Conservation (phyloP, 2,329 filamentous ascomycete genomes). For the Colletotrichum sp. region DNA sequence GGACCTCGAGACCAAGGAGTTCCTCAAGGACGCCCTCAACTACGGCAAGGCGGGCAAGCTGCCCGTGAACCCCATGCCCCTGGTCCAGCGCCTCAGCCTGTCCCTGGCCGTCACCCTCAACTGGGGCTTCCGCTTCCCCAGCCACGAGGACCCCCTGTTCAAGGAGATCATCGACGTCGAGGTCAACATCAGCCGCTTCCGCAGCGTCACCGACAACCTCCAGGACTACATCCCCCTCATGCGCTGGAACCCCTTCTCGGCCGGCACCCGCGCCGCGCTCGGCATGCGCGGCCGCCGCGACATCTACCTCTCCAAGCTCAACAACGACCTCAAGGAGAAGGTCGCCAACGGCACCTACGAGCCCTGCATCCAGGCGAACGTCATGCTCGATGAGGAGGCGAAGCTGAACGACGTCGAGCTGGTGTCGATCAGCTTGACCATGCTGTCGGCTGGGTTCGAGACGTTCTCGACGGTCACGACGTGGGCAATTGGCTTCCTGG, state of each 20-base stretch:
- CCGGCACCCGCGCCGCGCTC: neutral
- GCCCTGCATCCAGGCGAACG: constrained; percentile 70
- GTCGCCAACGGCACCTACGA: constrained; percentile 61
- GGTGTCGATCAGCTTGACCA: constrained; percentile 70
- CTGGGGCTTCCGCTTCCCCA: constrained; percentile 59
- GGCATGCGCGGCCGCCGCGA: constrained; percentile 24
- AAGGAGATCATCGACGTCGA: constrained; percentile 26
- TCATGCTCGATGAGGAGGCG: constrained; percentile 67
- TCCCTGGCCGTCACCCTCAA: constrained; percentile 69
- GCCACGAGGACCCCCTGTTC: constrained; percentile 17
- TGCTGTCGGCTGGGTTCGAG: constrained; percentile 53
- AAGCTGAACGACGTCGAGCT: constrained; percentile 52
- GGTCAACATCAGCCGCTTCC: constrained; percentile 22
- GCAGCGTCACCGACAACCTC: constrained; percentile 25
- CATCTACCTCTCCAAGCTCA: constrained; percentile 22
- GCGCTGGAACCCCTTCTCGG: constrained; percentile 13
- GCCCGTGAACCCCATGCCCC: constrained; percentile 65
- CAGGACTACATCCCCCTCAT: constrained; percentile 27
- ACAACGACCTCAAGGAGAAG: constrained; percentile 23
- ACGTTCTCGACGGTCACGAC: constrained; percentile 30
- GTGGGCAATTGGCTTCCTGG: constrained; percentile 31
- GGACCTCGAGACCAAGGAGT: constrained; percentile 57
- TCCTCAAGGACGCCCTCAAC: constrained; percentile 65
- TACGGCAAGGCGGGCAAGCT: constrained; percentile 58
- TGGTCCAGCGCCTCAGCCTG: constrained; percentile 68